These are phyloP conservation scores for Kodamaea derodonti DNA, from an alignment of 1,139 yeast species.

Conservation along the genomic window DNA sequence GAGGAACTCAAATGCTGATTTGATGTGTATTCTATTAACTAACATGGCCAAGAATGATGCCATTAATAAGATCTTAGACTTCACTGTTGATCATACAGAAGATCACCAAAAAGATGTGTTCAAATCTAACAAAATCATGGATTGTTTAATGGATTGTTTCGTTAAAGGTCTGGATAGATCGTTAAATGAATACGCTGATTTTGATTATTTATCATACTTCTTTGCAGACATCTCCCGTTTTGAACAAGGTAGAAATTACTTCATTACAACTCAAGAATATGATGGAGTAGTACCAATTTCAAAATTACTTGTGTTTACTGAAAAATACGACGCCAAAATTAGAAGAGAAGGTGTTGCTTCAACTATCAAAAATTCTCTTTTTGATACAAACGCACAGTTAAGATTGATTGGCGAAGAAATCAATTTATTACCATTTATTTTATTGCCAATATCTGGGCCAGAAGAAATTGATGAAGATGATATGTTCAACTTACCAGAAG, in stretches of 20 bases:
- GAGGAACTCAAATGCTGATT: constrained; percentile 67
- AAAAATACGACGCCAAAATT: constrained; percentile 67
- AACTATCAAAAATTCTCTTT: constrained; percentile 83
- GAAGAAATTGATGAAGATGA: constrained; percentile 81
- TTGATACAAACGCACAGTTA: constrained; percentile 70
- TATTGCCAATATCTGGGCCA: constrained; percentile 81
- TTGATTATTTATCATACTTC: constrained; percentile 80
- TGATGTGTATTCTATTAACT: constrained; percentile 78
- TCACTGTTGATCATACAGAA: constrained; percentile 31
- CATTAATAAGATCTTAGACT: constrained; percentile 53
- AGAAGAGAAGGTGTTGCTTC: constrained; percentile 94
- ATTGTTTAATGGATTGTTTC: constrained; percentile 84
- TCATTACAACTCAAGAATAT: constrained; percentile 64
- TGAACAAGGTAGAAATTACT: constrained; percentile 69
- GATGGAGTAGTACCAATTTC: constrained; percentile 79
- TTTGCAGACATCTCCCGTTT: constrained; percentile 85
- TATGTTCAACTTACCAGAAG: constrained; percentile 83
- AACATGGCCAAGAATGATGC: constrained; percentile 78
- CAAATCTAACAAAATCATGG: constrained; percentile 61
- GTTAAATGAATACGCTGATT: constrained; percentile 69
- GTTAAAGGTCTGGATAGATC: constrained; percentile 78
- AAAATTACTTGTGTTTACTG: constrained; percentile 79
- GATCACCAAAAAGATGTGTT: constrained; percentile 38
- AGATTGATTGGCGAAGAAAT: constrained; percentile 59
- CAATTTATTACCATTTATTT: constrained; percentile 74